Conservation (phyloP, 1,284 basidiomycete species). For the Leccinum olivaceoglutinosum region DNA sequence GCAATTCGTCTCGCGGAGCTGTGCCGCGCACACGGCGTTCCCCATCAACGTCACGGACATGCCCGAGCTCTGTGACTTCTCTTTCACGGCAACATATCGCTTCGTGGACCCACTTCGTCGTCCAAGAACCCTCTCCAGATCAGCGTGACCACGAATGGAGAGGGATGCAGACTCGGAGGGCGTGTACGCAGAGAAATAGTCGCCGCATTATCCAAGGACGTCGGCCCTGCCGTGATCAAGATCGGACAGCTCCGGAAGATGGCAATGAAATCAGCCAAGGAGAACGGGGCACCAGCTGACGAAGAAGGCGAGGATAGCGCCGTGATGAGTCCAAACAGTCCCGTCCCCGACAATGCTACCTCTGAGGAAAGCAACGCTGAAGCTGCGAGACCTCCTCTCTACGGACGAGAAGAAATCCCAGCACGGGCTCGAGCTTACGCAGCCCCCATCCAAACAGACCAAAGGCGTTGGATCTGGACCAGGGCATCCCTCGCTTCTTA, state of each 20-base stretch:
- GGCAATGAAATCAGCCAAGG: constrained; percentile 41
- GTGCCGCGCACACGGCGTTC: constrained; percentile 55
- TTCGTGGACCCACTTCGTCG: constrained; percentile 52
- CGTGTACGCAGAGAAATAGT: constrained; percentile 84
- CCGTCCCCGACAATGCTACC: constrained; percentile 48
- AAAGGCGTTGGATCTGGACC: constrained; percentile 88
- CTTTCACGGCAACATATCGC: constrained; percentile 84
- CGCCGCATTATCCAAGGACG: constrained; percentile 64
- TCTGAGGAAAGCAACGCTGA: constrained; percentile 47
- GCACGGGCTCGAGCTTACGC: constrained; percentile 26
- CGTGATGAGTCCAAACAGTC: constrained; percentile 69
- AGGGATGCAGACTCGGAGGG: constrained; percentile 83
- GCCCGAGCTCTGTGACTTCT: constrained; percentile 84
- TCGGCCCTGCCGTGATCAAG: constrained; percentile 76
- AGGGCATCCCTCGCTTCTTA: constrained; percentile 89
- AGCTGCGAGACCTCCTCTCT: constrained; percentile 30
- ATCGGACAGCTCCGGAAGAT: constrained; percentile 68
- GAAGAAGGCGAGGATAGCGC: constrained; percentile 53
- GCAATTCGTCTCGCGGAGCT: constrained; percentile 52
- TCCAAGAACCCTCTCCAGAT: constrained; percentile 69
- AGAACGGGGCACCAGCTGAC: constrained; percentile 8
- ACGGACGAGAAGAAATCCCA: constrained; percentile 19
- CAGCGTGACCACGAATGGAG: constrained; percentile 87
- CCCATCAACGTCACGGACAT: constrained; percentile 87
- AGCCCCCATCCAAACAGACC: constrained; percentile 25